Conservation (phyloP, 306 rosid species). For the Ammopiptanthus mongolicus region DNA sequence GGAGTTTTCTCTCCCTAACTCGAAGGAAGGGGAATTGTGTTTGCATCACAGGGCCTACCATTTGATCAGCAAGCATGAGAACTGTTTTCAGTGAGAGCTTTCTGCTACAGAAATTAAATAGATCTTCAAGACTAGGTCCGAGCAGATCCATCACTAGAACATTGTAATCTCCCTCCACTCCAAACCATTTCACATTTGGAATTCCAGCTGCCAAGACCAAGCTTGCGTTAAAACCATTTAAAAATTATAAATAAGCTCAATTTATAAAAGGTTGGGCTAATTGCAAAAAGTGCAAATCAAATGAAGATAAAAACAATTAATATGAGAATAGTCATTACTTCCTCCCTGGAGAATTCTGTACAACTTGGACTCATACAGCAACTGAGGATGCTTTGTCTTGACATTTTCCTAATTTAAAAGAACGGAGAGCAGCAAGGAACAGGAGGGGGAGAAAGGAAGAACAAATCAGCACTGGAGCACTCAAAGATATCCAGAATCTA, state of each 20-base stretch:
- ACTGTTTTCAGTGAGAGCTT: constrained; percentile 84
- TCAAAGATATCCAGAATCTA: neutral
- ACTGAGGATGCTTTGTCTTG: constrained; percentile 92
- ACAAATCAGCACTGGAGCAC: neutral
- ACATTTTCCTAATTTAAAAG: constrained; percentile 58
- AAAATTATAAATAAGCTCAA: neutral
- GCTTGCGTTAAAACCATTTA: neutral
- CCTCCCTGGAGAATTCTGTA: constrained; percentile 94
- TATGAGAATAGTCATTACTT: constrained; percentile 43
- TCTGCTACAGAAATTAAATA: constrained; percentile 85
- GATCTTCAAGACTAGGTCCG: constrained; percentile 94
- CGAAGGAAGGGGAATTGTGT: neutral
- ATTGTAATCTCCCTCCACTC: constrained; percentile 88
- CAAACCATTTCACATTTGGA: constrained; percentile 83
- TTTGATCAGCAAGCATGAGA: constrained; percentile 94
- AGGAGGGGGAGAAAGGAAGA: neutral
- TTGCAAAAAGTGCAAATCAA: neutral
- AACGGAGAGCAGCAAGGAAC: neutral
- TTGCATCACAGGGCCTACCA: constrained; percentile 39
- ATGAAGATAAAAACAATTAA: neutral
- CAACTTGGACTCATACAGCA: constrained; percentile 82
- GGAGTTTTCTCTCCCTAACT: neutral
- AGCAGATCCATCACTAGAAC: constrained; percentile 90
- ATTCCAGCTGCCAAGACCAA: constrained; percentile 66
- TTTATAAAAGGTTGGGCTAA: neutral